These are phyloP conservation scores for Diospyros kaki DNA, from an alignment of 148 eudicot genomes.

Conservation along the genomic window DNA sequence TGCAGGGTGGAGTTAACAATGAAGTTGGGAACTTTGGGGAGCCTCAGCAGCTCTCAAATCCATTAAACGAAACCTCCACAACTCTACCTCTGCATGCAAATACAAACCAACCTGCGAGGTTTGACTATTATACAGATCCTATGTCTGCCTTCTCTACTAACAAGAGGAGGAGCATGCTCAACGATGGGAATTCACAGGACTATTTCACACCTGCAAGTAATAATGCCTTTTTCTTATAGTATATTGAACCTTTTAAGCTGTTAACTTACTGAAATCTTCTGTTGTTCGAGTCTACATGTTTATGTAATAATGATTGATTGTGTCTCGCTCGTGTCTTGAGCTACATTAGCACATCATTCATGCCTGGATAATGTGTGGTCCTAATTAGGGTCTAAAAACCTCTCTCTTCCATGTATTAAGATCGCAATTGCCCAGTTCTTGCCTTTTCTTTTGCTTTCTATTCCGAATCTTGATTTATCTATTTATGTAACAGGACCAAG, in stretches of 20 bases:
- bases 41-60: conserved; percentile 43
- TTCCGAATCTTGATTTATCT: neutral
- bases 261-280: neutral
- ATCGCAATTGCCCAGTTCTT: neutral
- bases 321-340: too few species aligned
- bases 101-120: conserved; percentile 28
- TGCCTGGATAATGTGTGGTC: neutral
- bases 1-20: conserved; percentile 22
- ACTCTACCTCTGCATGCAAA: conserved; percentile 9
- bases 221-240: conserved; percentile 5
- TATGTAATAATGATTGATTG: too few species aligned
- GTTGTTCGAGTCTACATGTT: neutral
- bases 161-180: conserved; percentile 30
- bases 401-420: neutral
- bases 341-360: too few species aligned
- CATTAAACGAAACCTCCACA: conserved; percentile 43
- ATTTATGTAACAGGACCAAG: conserved; percentile 31
- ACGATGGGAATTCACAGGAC: conserved; percentile 27
- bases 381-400: neutral
- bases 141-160: conserved; percentile 66
- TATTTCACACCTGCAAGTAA: conserved; percentile 29
- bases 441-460: too few species aligned
- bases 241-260: neutral
- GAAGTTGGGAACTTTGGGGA: conserved; percentile 12
- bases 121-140: conserved; percentile 79